Evolutionary conservation across 257 asterid species (phyloP).

Genomic region (Cruciata laevipes): DNA sequence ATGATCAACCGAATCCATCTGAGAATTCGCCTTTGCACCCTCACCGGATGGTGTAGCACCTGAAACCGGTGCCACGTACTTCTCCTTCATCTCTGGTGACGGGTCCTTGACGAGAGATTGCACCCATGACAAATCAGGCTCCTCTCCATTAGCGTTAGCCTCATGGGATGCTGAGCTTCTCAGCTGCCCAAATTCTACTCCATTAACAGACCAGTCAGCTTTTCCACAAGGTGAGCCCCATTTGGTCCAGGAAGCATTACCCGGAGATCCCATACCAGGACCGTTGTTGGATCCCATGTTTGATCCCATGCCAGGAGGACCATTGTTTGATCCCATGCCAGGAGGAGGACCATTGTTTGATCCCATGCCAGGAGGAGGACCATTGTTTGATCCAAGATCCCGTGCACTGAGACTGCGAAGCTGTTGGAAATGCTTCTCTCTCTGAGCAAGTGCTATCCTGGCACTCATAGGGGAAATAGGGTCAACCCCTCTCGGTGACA

Average conservation of each 20-base stretch:
- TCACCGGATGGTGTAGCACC: conserved; percentile 79
- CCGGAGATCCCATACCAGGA: conserved; percentile 43
- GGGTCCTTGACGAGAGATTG: conserved; percentile 94
- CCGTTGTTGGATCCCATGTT: conserved; percentile 33
- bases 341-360: conserved; percentile 29
- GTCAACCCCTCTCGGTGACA: conserved; percentile 76
- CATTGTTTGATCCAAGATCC: conserved; percentile 47
- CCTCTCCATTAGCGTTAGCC: conserved; percentile 40
- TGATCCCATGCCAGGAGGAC: conserved; percentile 46
- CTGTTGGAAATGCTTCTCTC: conserved; percentile 64
- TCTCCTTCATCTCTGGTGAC: conserved; percentile 79
- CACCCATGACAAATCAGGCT: conserved; percentile 93
- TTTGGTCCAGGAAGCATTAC: conserved; percentile 45
- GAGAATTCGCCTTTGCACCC: conserved; percentile 52
- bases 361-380: conserved; percentile 32
- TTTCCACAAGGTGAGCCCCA: conserved; percentile 67
- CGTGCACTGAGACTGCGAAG: conserved; percentile 57
- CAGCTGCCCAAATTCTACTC: conserved; percentile 42
- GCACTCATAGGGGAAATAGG: conserved; percentile 74
- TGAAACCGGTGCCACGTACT: conserved; percentile 40
- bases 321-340: conserved; percentile 5
- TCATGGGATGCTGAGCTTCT: conserved; percentile 37
- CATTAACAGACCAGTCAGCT: conserved; percentile 67
- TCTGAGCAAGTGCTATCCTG: conserved; percentile 50
- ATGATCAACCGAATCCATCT: conserved; percentile 52